These are phyloP conservation scores for Rhodosporidiobolus sp. DNA, from an alignment of 768 basidiomycete species.

Conservation along the genomic window DNA sequence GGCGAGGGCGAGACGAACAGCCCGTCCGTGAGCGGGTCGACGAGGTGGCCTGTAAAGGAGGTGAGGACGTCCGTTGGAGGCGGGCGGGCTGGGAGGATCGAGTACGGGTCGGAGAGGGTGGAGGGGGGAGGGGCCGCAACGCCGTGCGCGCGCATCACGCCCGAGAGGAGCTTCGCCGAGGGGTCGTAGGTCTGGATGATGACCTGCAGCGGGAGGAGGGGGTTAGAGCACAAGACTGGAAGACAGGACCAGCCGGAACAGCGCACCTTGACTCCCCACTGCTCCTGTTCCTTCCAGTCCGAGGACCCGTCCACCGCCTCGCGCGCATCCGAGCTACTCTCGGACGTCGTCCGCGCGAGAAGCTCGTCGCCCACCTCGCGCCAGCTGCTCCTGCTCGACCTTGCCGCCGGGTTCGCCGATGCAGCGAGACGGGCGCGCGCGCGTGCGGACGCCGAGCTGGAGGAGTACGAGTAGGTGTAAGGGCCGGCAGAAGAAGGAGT, in stretches of 20 bases:
- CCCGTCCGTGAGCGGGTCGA: slow-evolving; percentile 31
- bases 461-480: too few species aligned
- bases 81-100: background rate
- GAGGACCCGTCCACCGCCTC: too few species aligned
- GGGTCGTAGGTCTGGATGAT: slow-evolving; percentile 30
- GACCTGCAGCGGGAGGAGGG: slow-evolving; percentile 9
- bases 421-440: slow-evolving; percentile 1
- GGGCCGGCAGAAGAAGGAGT: background rate
- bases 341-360: background rate
- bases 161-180: slow-evolving; percentile 1
- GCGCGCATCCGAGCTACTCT: background rate
- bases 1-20: slow-evolving; percentile 22
- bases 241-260: background rate
- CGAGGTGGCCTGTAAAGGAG: slow-evolving; percentile 37
- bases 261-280: slow-evolving; percentile 31
- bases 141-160: slow-evolving; percentile 41
- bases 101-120: background rate
- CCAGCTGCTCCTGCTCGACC: slow-evolving; percentile 18
- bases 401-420: slow-evolving; percentile 7
- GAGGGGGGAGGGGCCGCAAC: slow-evolving; percentile 7
- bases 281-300: background rate
- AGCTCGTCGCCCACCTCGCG: slow-evolving; percentile 16
- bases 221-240: background rate
- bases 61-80: slow-evolving; percentile 33
- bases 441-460: slow-evolving; percentile 1